Evolutionary conservation across 257 asterid genomes (phyloP).

Genomic region (Nyctanthes arbortristis): DNA sequence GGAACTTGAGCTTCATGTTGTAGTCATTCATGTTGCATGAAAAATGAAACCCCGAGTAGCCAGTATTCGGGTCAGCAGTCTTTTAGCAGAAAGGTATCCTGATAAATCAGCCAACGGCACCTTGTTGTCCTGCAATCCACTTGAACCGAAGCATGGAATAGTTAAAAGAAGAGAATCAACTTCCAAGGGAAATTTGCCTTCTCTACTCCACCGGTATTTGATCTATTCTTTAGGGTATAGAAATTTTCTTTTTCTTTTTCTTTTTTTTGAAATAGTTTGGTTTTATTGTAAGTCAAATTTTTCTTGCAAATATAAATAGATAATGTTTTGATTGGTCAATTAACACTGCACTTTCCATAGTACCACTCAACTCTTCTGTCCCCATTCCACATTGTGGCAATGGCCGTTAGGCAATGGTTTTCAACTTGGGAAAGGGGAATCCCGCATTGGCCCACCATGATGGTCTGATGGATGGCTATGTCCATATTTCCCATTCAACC

Average conservation of each 20-base stretch:
- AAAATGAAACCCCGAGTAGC: slow-evolving; percentile 58
- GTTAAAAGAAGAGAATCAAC: slow-evolving; percentile 25
- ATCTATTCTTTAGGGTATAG: background rate
- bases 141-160: slow-evolving; percentile 34
- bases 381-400: too few species aligned
- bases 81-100: slow-evolving; percentile 62
- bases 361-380: too few species aligned
- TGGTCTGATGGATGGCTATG: too few species aligned
- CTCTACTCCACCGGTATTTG: background rate
- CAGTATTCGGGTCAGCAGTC: slow-evolving; percentile 47
- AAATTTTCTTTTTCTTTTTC: too few species aligned
- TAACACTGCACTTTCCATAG: too few species aligned
- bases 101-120: slow-evolving; percentile 55
- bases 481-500: too few species aligned
- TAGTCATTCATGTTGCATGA: slow-evolving; percentile 47
- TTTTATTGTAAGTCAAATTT: background rate
- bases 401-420: too few species aligned
- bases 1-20: slow-evolving; percentile 43
- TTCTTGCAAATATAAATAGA: too few species aligned
- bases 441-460: too few species aligned
- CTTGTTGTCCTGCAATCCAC: slow-evolving; percentile 55
- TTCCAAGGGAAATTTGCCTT: background rate
- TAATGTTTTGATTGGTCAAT: too few species aligned
- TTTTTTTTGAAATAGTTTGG: too few species aligned
- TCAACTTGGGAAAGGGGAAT: too few species aligned